phyloP scores from a whole-genome alignment of 2,329 filamentous ascomycete species.

The Hymenotorrendiella dingleyae region DNA sequence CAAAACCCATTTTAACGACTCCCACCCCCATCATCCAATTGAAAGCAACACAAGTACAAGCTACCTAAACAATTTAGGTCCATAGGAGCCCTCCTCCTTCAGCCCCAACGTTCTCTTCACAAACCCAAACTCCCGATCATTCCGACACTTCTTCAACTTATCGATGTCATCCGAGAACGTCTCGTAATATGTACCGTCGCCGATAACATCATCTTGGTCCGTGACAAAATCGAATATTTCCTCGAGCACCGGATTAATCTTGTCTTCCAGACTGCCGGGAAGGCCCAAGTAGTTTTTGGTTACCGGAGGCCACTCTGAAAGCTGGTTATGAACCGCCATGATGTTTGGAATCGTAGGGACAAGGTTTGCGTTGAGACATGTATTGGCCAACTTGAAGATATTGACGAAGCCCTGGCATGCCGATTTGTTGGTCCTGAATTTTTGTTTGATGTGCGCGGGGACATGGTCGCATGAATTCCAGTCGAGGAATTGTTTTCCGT shows the following conservation, averaged over 20 bases:
- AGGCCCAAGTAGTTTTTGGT: conserved; percentile 29
- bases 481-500: conserved; percentile 19
- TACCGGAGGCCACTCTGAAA: conserved; percentile 20
- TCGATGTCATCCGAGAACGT: conserved; percentile 17
- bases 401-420: conserved; percentile 32
- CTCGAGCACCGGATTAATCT: conserved; percentile 14
- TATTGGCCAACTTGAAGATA: conserved; percentile 29
- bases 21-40: no score
- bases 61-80: no score
- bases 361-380: conserved; percentile 15
- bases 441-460: conserved; percentile 20
- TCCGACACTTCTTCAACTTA: conserved; percentile 29
- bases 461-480: conserved; percentile 19
- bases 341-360: conserved; percentile 11
- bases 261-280: conserved; percentile 28
- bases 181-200: conserved; percentile 23
- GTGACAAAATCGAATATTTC: conserved; percentile 27
- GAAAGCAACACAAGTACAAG: no score
- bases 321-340: conserved; percentile 6
- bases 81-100: no score
- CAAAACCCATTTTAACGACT: no score
- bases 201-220: conserved; percentile 25
- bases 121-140: conserved; percentile 34
- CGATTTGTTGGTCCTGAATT: conserved; percentile 32
- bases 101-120: conserved; percentile 28